Percentiles rank a stretch among this genome's conserved stretches.
These are phyloP conservation scores for Leucocoprinus birnbaumii DNA, from an alignment of 768 basidiomycete genomes.

Conservation along the genomic window DNA sequence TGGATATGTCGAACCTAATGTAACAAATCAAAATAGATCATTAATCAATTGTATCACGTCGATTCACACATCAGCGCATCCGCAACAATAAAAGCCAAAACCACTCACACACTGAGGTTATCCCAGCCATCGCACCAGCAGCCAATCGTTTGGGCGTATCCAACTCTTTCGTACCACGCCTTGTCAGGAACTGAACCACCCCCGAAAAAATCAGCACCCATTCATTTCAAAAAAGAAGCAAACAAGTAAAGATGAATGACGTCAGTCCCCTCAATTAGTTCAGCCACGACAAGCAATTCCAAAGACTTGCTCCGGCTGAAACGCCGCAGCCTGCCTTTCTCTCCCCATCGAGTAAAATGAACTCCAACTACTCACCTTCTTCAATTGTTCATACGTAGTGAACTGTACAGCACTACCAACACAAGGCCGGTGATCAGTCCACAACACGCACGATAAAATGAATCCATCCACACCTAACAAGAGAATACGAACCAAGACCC, in stretches of 20 bases:
- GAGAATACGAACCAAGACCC: background rate
- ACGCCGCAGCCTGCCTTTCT: background rate
- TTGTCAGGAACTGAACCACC: slow-evolving; percentile 59
- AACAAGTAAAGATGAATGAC: slow-evolving; percentile 20
- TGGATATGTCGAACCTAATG: slow-evolving; percentile 90
- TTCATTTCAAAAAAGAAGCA: slow-evolving; percentile 1
- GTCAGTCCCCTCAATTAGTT: slow-evolving; percentile 22
- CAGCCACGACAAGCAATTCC: background rate
- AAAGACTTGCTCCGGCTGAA: background rate
- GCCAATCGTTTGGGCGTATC: slow-evolving; percentile 87
- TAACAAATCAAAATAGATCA: background rate
- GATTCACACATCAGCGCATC: too few relatives aligned
- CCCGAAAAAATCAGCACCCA: background rate
- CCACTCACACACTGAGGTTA: slow-evolving; percentile 87
- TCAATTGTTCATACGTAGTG: slow-evolving; percentile 87
- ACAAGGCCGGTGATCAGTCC: background rate
- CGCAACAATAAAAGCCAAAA: too few relatives aligned
- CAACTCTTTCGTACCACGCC: slow-evolving; percentile 65
- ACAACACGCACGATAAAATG: background rate
- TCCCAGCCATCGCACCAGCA: slow-evolving; percentile 89
- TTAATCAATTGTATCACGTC: slow-evolving; percentile 4
- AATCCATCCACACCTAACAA: slow-evolving; percentile 2
- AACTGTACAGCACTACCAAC: slow-evolving; percentile 76
- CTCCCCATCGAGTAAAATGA: background rate
- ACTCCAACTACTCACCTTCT: slow-evolving; percentile 66